Percentiles rank a stretch among this genome's conserved stretches.
These are phyloP conservation scores for Rubia yunnanensis DNA, from an alignment of 257 asterid genomes.

Conservation along the genomic window DNA sequence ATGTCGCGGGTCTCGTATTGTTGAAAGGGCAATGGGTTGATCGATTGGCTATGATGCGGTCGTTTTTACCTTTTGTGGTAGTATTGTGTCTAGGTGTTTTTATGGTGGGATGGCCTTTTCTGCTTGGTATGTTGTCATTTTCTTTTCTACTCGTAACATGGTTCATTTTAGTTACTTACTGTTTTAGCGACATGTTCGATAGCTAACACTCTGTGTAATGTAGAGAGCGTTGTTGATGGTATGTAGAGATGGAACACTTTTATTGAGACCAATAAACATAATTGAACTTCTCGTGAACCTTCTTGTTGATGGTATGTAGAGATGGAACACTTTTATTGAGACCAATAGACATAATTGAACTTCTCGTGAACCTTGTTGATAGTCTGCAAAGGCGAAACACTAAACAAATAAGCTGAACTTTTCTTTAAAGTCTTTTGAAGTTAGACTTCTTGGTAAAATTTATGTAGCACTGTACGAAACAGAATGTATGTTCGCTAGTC, in stretches of 20 bases:
- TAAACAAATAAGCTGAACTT: too few relatives aligned
- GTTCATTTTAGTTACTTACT: constrained; percentile 52
- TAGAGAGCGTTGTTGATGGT: neutral
- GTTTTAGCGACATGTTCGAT: constrained; percentile 41
- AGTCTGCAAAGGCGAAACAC: neutral
- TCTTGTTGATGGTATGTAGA: too few relatives aligned
- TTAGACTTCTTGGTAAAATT: too few relatives aligned
- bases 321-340: too few relatives aligned
- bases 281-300: too few relatives aligned
- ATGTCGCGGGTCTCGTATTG: constrained; percentile 55
- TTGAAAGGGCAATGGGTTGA: constrained; percentile 72
- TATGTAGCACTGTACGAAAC: too few relatives aligned
- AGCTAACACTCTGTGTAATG: constrained; percentile 20
- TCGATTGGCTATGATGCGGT: constrained; percentile 39
- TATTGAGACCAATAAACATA: too few relatives aligned
- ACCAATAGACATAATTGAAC: too few relatives aligned
- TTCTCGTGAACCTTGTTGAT: neutral
- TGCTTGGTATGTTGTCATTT: constrained; percentile 49
- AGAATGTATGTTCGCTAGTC: too few relatives aligned
- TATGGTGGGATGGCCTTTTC: constrained; percentile 83
- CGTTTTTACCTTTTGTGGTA: constrained; percentile 59
- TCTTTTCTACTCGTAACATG: constrained; percentile 57
- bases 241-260: neutral
- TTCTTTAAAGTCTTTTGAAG: too few relatives aligned
- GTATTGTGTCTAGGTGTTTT: constrained; percentile 58